A percentile compares a stretch with the other conserved stretches of the same genome.
Conservation (phyloP, 768 basidiomycete species). For the Amanita molliuscula region DNA sequence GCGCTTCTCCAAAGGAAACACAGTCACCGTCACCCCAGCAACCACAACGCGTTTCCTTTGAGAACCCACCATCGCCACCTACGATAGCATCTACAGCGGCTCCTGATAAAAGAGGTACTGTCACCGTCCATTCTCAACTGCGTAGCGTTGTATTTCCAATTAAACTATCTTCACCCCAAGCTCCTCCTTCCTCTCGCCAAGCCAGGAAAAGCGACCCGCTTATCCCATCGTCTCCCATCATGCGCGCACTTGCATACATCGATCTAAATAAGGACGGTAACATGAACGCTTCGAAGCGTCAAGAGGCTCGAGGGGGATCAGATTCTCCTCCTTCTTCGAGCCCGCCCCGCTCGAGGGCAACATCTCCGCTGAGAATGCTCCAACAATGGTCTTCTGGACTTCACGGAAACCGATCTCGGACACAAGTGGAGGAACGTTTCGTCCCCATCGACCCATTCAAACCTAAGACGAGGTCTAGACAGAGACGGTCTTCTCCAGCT, state of each 20-base stretch:
- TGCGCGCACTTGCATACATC: constrained; percentile 17
- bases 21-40: not conserved
- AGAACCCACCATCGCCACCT: constrained; percentile 3
- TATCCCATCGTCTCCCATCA: constrained; percentile 24
- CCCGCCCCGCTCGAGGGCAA: constrained; percentile 38
- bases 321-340: constrained; percentile 24
- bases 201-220: constrained; percentile 23
- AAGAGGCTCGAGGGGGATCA: constrained; percentile 2
- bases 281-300: constrained; percentile 11
- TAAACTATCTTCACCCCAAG: constrained; percentile 10
- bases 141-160: not conserved
- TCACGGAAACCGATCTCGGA: constrained; percentile 23
- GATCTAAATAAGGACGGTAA: constrained; percentile 15
- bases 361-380: constrained; percentile 53
- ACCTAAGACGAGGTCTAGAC: constrained; percentile 16
- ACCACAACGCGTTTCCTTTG: constrained; percentile 15
- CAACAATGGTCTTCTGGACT: constrained; percentile 42
- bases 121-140: not conserved
- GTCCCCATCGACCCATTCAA: constrained; percentile 46
- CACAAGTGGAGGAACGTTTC: constrained; percentile 41
- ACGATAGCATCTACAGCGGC: constrained; percentile 20
- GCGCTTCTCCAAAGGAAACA: constrained; percentile 4
- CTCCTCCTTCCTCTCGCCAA: constrained; percentile 16
- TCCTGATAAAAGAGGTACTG: constrained; percentile 26
- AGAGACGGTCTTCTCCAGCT: constrained; percentile 1